These are phyloP conservation scores for Cucumis hystrix DNA, from an alignment of 306 rosid genomes.

Conservation along the genomic window DNA sequence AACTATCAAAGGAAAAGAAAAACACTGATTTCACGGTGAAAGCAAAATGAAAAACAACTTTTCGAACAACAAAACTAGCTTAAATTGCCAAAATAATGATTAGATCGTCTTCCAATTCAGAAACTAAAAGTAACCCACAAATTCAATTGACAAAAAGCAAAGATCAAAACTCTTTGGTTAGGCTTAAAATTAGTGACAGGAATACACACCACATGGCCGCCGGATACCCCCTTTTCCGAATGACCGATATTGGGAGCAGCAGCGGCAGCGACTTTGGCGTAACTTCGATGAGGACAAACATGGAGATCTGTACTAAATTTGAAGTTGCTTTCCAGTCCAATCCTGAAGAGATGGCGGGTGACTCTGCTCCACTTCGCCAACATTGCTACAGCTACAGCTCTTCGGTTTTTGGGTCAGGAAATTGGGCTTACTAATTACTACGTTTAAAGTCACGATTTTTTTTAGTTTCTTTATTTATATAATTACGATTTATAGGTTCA, in stretches of 20 bases:
- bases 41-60: not conserved
- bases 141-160: not conserved
- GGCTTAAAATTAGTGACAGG: not conserved
- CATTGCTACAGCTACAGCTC: conserved; percentile 22
- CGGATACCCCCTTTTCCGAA: conserved; percentile 15
- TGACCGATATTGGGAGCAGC: conserved; percentile 18
- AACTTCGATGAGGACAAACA: conserved; percentile 23
- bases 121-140: not conserved
- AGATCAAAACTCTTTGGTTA: not conserved
- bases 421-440: not conserved
- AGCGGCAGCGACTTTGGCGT: conserved; percentile 44
- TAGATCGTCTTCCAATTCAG: not conserved
- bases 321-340: conserved; percentile 24
- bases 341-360: conserved; percentile 29
- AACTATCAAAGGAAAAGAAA: not conserved
- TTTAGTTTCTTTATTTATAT: too few species aligned
- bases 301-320: conserved; percentile 14
- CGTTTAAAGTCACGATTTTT: not conserved
- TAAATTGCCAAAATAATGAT: not conserved
- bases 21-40: not conserved
- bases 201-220: conserved; percentile 24
- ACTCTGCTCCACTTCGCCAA: conserved; percentile 46
- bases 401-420: not conserved
- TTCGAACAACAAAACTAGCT: not conserved
- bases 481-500: too few species aligned